Evolutionary conservation across 352 stramenopile species (phyloP), one percentile per base, ranked within the genome.

Genomic region (Paralagenidium karlingii): DNA sequence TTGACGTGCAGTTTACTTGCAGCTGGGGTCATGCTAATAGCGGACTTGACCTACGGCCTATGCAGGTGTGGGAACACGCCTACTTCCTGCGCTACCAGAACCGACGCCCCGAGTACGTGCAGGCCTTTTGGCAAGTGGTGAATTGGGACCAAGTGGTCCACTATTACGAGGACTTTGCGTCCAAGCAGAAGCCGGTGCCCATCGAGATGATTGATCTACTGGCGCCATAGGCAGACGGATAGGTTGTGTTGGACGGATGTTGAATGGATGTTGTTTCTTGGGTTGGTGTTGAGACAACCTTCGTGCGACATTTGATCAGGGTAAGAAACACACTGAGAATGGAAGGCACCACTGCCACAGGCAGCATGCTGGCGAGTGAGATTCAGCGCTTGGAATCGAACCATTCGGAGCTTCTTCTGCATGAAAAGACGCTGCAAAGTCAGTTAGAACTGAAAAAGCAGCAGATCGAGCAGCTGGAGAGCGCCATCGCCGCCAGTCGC

Each of bases 61-160:
- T 36, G 16, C 53, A 71, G 39, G 61, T 73, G 22, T 75, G 63
- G 59, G 45, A 68, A 37, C 45, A 76, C 47, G 63, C 63, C 9
- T 76, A 75, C 46, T 76, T 76, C 47, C 58, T 77, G 31, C 61
- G 75, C 42, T 75, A 77, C 41, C 47, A 59, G 18, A 77, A 80
- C 44, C 48, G 49, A 7, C 50, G 68, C 22, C 16, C 55, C 2
- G 61, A 64, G 41, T 83, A 83, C 44, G 63, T 83, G 20, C 53
- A 43, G 11, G 60, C 60, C 22, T 75, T 68, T 28, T 69, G 58
- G 55, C 65, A 66, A 43, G 53, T 69, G 33, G 40, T 49, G 10
- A 63, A 69, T 40, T 69, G 55, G 58, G 45, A 69, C 31, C 51
- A 69, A 36, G 49, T 69, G n/a, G 60, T 63, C n/a, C 46, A 54